Percentiles rank a stretch among this genome's conserved stretches.
Conservation (phyloP, 306 rosid genomes). For the Prunus mume region DNA sequence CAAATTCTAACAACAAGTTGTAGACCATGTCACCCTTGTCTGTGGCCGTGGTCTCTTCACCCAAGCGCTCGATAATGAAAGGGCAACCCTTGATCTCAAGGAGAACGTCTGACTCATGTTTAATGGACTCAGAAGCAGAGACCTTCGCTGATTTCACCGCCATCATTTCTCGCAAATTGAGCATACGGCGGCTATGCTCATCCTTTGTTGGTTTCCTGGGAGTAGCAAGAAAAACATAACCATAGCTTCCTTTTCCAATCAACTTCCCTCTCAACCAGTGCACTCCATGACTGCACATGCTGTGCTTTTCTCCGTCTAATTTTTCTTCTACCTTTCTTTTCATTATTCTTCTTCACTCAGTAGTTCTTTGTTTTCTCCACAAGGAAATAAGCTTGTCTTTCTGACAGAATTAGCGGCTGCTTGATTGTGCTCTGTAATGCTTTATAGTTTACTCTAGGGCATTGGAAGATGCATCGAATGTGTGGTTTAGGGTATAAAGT, state of each 20-base stretch:
- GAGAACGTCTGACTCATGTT: background rate
- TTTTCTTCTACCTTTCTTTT: constrained; percentile 5
- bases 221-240: constrained; percentile 33
- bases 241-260: constrained; percentile 35
- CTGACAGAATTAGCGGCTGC: background rate
- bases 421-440: too few relatives aligned
- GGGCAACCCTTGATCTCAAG: background rate
- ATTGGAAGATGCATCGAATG: too few relatives aligned
- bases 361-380: background rate
- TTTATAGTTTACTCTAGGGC: too few relatives aligned
- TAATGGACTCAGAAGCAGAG: background rate
- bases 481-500: too few relatives aligned
- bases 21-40: constrained; percentile 17
- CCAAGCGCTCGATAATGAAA: background rate
- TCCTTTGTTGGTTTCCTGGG: constrained; percentile 1
- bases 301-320: background rate
- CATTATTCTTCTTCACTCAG: background rate
- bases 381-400: background rate
- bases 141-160: background rate
- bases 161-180: background rate
- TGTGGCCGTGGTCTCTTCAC: constrained; percentile 21
- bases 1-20: constrained; percentile 31
- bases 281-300: constrained; percentile 12
- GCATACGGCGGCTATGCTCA: background rate
- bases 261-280: constrained; percentile 11